A percentile compares a stretch with the other conserved stretches of the same genome.
Evolutionary conservation across 2,329 filamentous ascomycete species (phyloP).

Genomic region (Delphinella strobiligena): DNA sequence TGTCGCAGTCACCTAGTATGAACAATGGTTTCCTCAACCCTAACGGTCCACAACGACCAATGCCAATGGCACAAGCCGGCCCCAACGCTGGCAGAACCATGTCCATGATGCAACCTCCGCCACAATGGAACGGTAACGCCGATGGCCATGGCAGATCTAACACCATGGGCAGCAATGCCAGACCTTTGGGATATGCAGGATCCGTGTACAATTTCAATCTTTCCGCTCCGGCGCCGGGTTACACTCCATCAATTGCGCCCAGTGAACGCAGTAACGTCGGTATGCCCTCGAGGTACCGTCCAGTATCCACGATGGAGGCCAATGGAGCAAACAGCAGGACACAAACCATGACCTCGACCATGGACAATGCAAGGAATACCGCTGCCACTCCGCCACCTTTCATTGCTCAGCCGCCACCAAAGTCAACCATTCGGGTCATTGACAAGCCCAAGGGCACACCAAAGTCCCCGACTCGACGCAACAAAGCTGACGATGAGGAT

Average conservation of each 20-base stretch:
- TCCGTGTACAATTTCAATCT: conserved; percentile 27
- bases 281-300: conserved; percentile 77
- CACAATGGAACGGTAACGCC: conserved; percentile 16
- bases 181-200: conserved; percentile 19
- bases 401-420: conserved; percentile 10
- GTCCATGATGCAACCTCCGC: conserved; percentile 65
- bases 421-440: conserved; percentile 22
- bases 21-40: conserved; percentile 5
- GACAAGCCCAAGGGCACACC: conserved; percentile 25
- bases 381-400: conserved; percentile 1
- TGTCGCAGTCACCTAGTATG: conserved; percentile 3
- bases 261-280: conserved; percentile 93
- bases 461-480: conserved; percentile 9
- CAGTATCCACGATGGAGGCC: conserved; percentile 52
- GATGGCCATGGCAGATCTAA: conserved; percentile 16
- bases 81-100: conserved; percentile 46
- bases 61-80: conserved; percentile 29
- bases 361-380: neutral
- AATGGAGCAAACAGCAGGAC: conserved; percentile 21
- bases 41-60: conserved; percentile 16
- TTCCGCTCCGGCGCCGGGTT: conserved; percentile 38
- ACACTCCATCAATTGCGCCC: conserved; percentile 84
- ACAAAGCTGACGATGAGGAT: conserved; percentile 15
- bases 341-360: conserved; percentile 21
- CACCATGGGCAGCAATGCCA: conserved; percentile 16